Conservation (phyloP, 1,284 basidiomycete species). For the Salmacisia buchloeana region DNA sequence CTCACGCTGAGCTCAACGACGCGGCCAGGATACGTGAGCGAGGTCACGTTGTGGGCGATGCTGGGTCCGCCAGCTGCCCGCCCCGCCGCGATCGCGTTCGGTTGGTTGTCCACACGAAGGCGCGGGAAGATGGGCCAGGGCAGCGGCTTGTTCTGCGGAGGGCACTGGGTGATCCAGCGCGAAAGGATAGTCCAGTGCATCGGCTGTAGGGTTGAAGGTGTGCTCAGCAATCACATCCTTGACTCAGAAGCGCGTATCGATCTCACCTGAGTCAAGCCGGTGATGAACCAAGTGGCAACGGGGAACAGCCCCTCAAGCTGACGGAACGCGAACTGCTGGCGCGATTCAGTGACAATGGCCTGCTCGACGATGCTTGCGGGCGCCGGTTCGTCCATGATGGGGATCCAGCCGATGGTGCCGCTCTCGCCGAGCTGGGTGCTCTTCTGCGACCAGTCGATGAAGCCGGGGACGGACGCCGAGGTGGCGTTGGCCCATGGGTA, state of each 20-base stretch:
- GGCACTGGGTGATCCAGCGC: conserved; percentile 28
- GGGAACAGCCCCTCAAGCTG: conserved; percentile 31
- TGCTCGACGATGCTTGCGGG: conserved; percentile 32
- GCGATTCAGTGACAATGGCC: conserved; percentile 35
- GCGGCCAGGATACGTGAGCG: conserved; percentile 25
- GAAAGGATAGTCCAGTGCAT: conserved; percentile 39
- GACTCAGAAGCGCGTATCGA: background rate
- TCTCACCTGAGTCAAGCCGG: conserved; percentile 20
- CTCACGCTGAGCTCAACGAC: conserved; percentile 16
- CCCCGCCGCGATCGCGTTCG: conserved; percentile 26
- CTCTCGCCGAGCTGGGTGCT: conserved; percentile 36
- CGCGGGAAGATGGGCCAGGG: conserved; percentile 33
- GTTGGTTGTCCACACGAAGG: conserved; percentile 31
- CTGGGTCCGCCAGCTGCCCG: conserved; percentile 25
- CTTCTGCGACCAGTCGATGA: conserved; percentile 30
- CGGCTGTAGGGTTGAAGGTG: conserved; percentile 16
- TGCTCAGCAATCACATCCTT: background rate
- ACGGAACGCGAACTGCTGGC: conserved; percentile 32
- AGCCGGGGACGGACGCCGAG: conserved; percentile 17
- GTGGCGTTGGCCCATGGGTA: conserved; percentile 23
- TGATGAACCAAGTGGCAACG: conserved; percentile 35
- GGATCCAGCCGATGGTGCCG: conserved; percentile 35
- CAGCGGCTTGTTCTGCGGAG: conserved; percentile 26
- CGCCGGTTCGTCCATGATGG: conserved; percentile 30
- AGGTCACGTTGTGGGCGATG: conserved; percentile 34